Percentiles rank a stretch among this genome's conserved stretches.
phyloP scores from a whole-genome alignment of 192 early-diverging fungal species.

The Coemansia sp. region DNA sequence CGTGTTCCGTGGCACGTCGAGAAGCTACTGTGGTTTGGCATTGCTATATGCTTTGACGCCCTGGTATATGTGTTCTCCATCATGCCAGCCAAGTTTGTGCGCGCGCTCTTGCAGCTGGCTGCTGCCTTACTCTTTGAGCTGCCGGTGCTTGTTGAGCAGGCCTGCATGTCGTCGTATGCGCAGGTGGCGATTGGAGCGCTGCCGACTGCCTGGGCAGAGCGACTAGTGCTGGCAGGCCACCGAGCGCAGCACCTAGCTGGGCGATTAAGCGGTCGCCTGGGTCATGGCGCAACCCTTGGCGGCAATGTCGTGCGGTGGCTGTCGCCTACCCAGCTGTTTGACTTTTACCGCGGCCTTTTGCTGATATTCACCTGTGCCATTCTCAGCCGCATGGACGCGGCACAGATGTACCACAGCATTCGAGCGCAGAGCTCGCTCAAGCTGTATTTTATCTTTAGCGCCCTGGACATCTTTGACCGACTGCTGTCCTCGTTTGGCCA shows the following conservation, averaged over 20 bases:
- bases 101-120: slow-evolving; percentile 56
- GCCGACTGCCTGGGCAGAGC: slow-evolving; percentile 21
- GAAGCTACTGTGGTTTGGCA: slow-evolving; percentile 91
- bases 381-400: slow-evolving; percentile 80
- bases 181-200: slow-evolving; percentile 8
- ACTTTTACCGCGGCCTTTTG: slow-evolving; percentile 84
- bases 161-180: neutral
- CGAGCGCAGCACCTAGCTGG: neutral
- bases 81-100: slow-evolving; percentile 77
- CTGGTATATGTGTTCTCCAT: slow-evolving; percentile 95
- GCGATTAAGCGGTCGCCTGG: slow-evolving; percentile 13
- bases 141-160: slow-evolving; percentile 9
- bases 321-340: slow-evolving; percentile 80
- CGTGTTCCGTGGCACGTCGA: slow-evolving; percentile 85
- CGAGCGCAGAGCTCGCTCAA: slow-evolving; percentile 95
- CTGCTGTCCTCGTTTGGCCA: slow-evolving; percentile 90
- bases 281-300: neutral
- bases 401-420: slow-evolving; percentile 89
- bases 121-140: slow-evolving; percentile 13
- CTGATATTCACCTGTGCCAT: slow-evolving; percentile 71
- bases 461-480: slow-evolving; percentile 91
- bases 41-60: slow-evolving; percentile 88
- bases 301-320: slow-evolving; percentile 53
- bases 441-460: slow-evolving; percentile 96
- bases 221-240: slow-evolving; percentile 8